phyloP scores from a whole-genome alignment of 192 early-diverging fungal species.

The Podochytrium sp. region DNA sequence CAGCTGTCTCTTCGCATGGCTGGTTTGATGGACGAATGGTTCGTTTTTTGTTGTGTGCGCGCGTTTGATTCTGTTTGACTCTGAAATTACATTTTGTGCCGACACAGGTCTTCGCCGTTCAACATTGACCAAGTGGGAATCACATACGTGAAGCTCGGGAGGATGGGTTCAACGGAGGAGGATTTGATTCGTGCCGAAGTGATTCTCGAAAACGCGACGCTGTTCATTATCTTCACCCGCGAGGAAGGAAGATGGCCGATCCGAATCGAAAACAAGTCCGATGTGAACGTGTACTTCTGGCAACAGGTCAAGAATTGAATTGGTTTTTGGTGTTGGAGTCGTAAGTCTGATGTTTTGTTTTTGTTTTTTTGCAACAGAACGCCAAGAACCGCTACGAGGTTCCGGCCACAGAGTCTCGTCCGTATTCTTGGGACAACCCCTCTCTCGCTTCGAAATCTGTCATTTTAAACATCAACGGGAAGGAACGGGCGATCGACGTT shows the following conservation, averaged over 20 bases:
- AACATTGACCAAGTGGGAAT: conserved; percentile 86
- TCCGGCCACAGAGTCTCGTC: conserved; percentile 56
- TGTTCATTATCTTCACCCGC: conserved; percentile 84
- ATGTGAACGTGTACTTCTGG: conserved; percentile 75
- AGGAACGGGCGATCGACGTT: conserved; percentile 78
- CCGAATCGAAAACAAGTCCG: conserved; percentile 76
- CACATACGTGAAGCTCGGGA: conserved; percentile 76
- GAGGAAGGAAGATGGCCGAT: conserved; percentile 88
- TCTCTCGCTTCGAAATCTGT: conserved; percentile 72
- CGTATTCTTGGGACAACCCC: conserved; percentile 93
- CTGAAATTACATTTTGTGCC: not conserved
- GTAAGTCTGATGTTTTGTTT: not conserved
- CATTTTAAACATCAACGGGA: conserved; percentile 74
- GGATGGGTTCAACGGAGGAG: conserved; percentile 57
- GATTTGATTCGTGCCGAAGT: conserved; percentile 82
- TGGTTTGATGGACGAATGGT: conserved; percentile 74
- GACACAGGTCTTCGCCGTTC: conserved; percentile 63
- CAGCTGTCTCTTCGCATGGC: conserved; percentile 71
- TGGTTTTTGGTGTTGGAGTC: not conserved
- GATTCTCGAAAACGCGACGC: conserved; percentile 85
- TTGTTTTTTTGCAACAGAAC: conserved; percentile 16
- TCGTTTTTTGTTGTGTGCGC: not conserved
- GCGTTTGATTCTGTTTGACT: not conserved
- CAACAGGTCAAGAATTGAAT: conserved; percentile 62
- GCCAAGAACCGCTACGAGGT: conserved; percentile 55